Percentiles rank a stretch among this genome's conserved stretches.
Conservation (phyloP, 257 asterid genomes). For the Linaria vulgaris region DNA sequence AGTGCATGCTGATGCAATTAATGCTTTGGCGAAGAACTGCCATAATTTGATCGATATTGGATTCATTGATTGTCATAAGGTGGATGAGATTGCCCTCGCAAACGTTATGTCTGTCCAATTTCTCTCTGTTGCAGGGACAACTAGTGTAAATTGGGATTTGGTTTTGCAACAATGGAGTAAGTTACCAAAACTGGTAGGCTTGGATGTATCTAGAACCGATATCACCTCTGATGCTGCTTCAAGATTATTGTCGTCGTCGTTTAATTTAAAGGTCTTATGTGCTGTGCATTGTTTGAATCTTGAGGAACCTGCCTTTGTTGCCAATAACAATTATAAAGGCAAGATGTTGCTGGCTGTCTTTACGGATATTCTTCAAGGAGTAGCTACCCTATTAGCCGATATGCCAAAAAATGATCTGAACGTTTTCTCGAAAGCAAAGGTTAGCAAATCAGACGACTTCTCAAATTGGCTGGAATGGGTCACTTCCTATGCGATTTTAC, state of each 20-base stretch:
- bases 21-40: constrained; percentile 58
- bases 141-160: constrained; percentile 50
- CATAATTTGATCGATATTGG: constrained; percentile 51
- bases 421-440: constrained; percentile 38
- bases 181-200: constrained; percentile 51
- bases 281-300: constrained; percentile 57
- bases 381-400: constrained; percentile 46
- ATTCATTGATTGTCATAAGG: constrained; percentile 50
- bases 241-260: constrained; percentile 45
- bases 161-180: constrained; percentile 52
- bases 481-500: constrained; percentile 62
- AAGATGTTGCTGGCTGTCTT: constrained; percentile 58
- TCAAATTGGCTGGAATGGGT: constrained; percentile 70
- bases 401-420: constrained; percentile 39
- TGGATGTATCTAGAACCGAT: constrained; percentile 72
- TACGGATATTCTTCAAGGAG: constrained; percentile 54
- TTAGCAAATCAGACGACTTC: constrained; percentile 40
- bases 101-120: constrained; percentile 49
- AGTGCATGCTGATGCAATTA: constrained; percentile 57
- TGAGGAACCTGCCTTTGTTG: constrained; percentile 46
- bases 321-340: constrained; percentile 49
- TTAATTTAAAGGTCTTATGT: constrained; percentile 53
- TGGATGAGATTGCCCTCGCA: constrained; percentile 56
- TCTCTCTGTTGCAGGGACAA: constrained; percentile 71
- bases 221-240: constrained; percentile 40